Evolutionary conservation across 345 rosid species (phyloP), one percentile per base, ranked within the genome.

Genomic region (Streptanthus diversifolius): DNA sequence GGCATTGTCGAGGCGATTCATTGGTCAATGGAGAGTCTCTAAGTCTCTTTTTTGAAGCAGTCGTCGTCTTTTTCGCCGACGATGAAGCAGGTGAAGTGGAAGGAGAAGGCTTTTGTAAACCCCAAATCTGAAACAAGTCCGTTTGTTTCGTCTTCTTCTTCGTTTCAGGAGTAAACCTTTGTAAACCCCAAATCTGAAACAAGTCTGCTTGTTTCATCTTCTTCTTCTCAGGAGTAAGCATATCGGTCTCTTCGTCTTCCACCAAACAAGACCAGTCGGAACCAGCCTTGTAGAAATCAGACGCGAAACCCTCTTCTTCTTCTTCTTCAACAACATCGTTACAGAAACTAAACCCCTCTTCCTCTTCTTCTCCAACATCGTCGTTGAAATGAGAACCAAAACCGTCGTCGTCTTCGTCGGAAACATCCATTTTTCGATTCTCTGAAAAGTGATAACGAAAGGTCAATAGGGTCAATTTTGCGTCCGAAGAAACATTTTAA

Each of bases 91-190:
- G 57, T 4, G 70, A 41, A 53, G 75, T 5, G 61, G 55, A 25
- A 60, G 83, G 62, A 66, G 76, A 71, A 32, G 76, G 63, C 65
- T 76, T 76, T 73, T 81, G 82, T 35, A 86, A 54, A 33, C 89
- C 93, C 96, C 96, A 90, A 52, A 84, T 63, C 62, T 81, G 85
- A 63, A 86, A 80, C 65, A 90, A 70, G 74, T 82, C 77, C 0
- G 82, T 70, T 71, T 88, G 96, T 70, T 83, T 86, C 73, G 83
- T 80, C 74, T 55, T 79, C 58, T 83, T 79, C 40, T 82, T 74
- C 51, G 62, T 29, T 6, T 45, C 66, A 47, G 83, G 71, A 70
- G 75, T 36, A 36, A 5, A 32, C 57, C 73, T 70, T 59, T 80
- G 82, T 43, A 86, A 54, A 27, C 88, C 93, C 93, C 93, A 90